Conservation (phyloP, 768 basidiomycete species). For the Mycena crocata region DNA sequence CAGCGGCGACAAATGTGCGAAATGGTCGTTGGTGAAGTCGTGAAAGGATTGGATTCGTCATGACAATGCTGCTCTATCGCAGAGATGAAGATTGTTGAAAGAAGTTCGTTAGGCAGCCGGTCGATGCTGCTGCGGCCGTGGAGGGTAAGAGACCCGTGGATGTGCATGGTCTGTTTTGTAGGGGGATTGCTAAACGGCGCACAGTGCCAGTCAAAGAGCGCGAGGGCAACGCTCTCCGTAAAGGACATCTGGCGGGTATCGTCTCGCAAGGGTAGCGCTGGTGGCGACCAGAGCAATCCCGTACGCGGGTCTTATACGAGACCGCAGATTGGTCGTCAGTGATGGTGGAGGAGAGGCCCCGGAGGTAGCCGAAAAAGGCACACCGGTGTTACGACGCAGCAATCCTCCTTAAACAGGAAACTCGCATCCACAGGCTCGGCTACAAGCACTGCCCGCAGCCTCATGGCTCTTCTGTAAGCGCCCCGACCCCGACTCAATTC, state of each 20-base stretch:
- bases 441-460: conserved; percentile 4
- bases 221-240: conserved; percentile 20
- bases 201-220: conserved; percentile 24
- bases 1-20: conserved; percentile 65
- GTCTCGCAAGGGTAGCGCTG: background rate
- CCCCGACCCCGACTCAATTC: conserved; percentile 8
- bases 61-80: conserved; percentile 23
- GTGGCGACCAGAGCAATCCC: background rate
- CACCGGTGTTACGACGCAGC: conserved; percentile 16
- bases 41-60: conserved; percentile 33
- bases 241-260: conserved; percentile 16
- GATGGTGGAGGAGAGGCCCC: conserved; percentile 27
- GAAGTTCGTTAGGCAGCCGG: conserved; percentile 48
- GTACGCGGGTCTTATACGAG: conserved; percentile 21
- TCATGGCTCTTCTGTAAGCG: conserved; percentile 13
- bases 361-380: conserved; percentile 20
- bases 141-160: conserved; percentile 16
- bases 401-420: conserved; percentile 21
- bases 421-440: conserved; percentile 10
- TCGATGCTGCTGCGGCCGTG: conserved; percentile 34
- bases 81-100: conserved; percentile 48
- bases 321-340: conserved; percentile 21
- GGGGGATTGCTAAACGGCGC: conserved; percentile 6
- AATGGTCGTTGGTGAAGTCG: conserved; percentile 44
- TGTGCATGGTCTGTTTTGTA: conserved; percentile 14